Conservation (phyloP, 495 filamentous ascomycete species). For the Astrothelium macrocarpum region DNA sequence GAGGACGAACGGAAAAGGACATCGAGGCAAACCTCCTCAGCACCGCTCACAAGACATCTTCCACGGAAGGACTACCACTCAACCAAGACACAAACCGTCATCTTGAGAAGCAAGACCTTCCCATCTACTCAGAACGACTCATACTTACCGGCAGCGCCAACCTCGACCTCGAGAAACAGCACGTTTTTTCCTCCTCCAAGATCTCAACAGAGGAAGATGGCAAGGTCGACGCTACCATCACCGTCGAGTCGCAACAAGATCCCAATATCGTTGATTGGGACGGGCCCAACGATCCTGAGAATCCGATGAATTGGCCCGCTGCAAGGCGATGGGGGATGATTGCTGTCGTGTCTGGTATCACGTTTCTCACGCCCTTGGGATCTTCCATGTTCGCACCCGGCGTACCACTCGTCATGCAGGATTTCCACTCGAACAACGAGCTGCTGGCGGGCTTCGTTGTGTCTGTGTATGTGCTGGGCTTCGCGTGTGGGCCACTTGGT, state of each 20-base stretch:
- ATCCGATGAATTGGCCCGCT: constrained; percentile 38
- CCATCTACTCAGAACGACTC: neutral
- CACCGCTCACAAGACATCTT: neutral
- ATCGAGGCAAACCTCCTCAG: neutral
- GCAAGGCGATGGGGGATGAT: constrained; percentile 39
- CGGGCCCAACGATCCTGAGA: constrained; percentile 30
- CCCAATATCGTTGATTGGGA: constrained; percentile 31
- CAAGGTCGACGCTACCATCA: neutral
- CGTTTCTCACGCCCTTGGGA: constrained; percentile 32
- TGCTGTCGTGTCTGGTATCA: constrained; percentile 30
- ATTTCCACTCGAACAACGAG: constrained; percentile 22
- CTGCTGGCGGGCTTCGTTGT: constrained; percentile 31
- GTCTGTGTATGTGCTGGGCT: constrained; percentile 42
- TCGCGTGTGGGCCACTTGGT: constrained; percentile 45
- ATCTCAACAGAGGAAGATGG: neutral
- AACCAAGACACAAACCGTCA: neutral
- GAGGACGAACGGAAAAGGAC: neutral
- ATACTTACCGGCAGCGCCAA: neutral
- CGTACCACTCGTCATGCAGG: constrained; percentile 28
- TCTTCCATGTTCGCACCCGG: constrained; percentile 36
- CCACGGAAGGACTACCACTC: neutral
- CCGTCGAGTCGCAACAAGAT: constrained; percentile 12
- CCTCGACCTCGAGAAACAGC: neutral
- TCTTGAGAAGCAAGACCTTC: neutral
- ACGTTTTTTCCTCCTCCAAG: neutral